Evolutionary conservation across 108 stramenopile genomes (phyloP), one percentile per base, ranked within the genome.

Genomic region (Discostella pseudostelligera): DNA sequence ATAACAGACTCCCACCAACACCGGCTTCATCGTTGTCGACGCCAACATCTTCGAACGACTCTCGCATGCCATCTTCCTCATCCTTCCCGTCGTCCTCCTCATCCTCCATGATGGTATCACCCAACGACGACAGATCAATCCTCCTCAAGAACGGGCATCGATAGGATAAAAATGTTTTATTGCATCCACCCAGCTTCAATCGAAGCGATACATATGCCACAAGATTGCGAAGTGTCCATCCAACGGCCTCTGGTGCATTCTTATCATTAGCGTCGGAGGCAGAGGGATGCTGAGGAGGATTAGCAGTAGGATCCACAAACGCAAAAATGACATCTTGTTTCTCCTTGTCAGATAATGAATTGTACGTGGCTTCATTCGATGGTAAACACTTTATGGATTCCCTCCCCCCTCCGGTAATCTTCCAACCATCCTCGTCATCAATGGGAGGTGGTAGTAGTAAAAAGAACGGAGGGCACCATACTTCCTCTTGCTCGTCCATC

Each of bases 181-280:
- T 65, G 32, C 59, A 25, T 14, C 89, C 88, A 39, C 79, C 89
- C 62, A 89, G 63, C 0, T 62, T 58, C 35, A 87, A 54, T n/a
- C 84, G 76, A 26, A 87, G 59, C 24, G 81, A 82, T n/a, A 89
- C 56, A 43, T 83, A 89, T 13, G 89, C 93, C 28, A 94, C 68
- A 17, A 94, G 62, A 68, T 90, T 90, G 0, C 93, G 81, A 36
- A 89, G 24, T 5, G 93, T 84, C 93, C 93, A 94, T 26, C 93
- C 93, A 65, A 87, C 72, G 26, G 85, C 59, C 10, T 72, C 8
- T 10, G 46, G 13, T 8, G 12, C 39, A 0, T 5, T 35, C n/a
- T 26, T 49, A 17, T 44, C 26, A 29, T 20, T 45, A 24, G 37
- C 47, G 16, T 55, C 42, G 2, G 54, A 26, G 4, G 37, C 8